Evolutionary conservation across 352 stramenopile species (phyloP).

Genomic region (Phytophthora vignae): DNA sequence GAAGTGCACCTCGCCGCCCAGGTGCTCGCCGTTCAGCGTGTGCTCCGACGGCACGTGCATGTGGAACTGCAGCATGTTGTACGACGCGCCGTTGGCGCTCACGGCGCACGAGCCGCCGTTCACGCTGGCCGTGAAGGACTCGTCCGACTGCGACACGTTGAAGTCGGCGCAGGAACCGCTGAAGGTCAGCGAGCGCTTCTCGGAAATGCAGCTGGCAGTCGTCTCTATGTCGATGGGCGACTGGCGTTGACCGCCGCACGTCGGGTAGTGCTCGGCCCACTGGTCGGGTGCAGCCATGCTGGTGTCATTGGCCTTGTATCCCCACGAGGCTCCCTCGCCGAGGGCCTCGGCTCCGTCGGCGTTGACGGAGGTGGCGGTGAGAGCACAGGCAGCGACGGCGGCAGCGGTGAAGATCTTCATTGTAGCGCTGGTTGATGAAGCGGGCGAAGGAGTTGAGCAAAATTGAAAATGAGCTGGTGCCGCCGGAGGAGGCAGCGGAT

Average conservation of each 20-base stretch:
- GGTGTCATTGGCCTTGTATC: conserved; percentile 32
- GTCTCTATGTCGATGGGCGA: conserved; percentile 48
- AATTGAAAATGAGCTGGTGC: conserved; percentile 16
- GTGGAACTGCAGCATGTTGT: too few relatives aligned
- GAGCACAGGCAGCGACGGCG: conserved; percentile 9
- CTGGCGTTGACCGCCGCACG: conserved; percentile 34
- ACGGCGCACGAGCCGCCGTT: conserved; percentile 25
- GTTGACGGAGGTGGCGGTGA: conserved; percentile 7
- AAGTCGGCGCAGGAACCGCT: conserved; percentile 30
- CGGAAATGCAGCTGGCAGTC: neutral
- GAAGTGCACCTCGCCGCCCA: conserved; percentile 51
- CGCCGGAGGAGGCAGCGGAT: neutral
- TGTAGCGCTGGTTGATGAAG: neutral
- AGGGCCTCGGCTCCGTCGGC: conserved; percentile 18
- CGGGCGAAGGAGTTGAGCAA: neutral
- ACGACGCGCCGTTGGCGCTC: conserved; percentile 17
- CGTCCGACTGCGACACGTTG: conserved; percentile 33
- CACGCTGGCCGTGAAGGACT: conserved; percentile 33
- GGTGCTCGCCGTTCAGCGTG: conserved; percentile 43
- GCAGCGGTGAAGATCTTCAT: conserved; percentile 20
- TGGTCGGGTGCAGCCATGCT: conserved; percentile 22
- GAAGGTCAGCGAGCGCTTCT: conserved; percentile 30
- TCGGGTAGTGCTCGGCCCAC: conserved; percentile 31
- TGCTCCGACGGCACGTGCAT: conserved; percentile 53
- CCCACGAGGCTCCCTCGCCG: conserved; percentile 19